Evolutionary conservation across 192 early-diverging fungal species (phyloP).

Genomic region (Linnemannia exigua): DNA sequence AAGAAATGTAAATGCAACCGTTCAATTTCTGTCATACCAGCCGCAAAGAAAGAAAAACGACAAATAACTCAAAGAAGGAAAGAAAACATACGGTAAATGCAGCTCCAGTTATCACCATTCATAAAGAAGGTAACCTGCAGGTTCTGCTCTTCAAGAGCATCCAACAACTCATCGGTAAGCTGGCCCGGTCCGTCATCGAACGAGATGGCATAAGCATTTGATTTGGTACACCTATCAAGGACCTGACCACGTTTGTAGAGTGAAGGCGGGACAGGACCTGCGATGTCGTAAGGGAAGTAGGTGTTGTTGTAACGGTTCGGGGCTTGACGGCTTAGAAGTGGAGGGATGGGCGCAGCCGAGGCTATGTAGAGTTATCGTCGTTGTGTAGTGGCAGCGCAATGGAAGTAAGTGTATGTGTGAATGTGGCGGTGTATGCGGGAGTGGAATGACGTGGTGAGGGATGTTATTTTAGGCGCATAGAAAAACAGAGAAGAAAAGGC

Average conservation of each 20-base stretch:
- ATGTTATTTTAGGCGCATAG: neutral
- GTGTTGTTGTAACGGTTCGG: slow-evolving; percentile 37
- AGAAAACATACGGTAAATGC: slow-evolving; percentile 58
- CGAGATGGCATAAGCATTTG: slow-evolving; percentile 62
- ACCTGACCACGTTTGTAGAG: slow-evolving; percentile 31
- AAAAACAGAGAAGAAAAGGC: too few species aligned
- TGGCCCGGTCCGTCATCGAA: slow-evolving; percentile 79
- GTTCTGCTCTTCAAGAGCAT: slow-evolving; percentile 63
- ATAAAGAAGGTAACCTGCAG: slow-evolving; percentile 75
- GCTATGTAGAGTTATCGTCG: slow-evolving; percentile 12
- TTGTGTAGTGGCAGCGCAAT: neutral
- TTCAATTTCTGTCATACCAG: neutral
- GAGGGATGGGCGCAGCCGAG: slow-evolving; percentile 38
- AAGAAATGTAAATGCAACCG: neutral
- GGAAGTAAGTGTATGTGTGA: neutral
- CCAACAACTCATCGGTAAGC: slow-evolving; percentile 65
- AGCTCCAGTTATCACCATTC: slow-evolving; percentile 65
- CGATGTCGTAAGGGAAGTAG: slow-evolving; percentile 28
- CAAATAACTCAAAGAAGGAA: neutral
- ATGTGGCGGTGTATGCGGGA: neutral
- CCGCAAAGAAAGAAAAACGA: neutral
- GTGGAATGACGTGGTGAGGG: neutral
- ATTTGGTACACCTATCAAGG: slow-evolving; percentile 18
- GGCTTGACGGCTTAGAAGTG: slow-evolving; percentile 15
- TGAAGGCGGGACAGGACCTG: slow-evolving; percentile 26